These are phyloP conservation scores for Prunus yedoensis DNA, from an alignment of 331 rosid genomes.

Conservation along the genomic window DNA sequence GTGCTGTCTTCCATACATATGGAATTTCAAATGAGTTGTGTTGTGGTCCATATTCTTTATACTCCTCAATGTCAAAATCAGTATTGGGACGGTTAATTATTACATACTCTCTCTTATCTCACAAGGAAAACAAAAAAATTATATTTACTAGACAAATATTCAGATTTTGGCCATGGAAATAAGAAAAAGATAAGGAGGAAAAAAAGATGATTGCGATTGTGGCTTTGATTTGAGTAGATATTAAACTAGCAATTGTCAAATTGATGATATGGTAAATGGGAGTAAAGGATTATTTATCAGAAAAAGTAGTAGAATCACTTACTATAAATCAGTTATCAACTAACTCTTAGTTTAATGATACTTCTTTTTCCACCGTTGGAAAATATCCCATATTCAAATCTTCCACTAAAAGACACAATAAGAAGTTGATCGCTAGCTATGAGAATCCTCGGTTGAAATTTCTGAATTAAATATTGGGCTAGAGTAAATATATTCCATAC, in stretches of 20 bases:
- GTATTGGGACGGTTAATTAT: background rate
- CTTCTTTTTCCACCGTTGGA: too few species aligned
- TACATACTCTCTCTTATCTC: background rate
- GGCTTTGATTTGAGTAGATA: background rate
- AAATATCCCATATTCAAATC: too few species aligned
- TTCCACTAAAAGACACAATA: too few species aligned
- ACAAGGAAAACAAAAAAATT: background rate
- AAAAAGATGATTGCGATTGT: background rate
- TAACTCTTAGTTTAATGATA: too few species aligned
- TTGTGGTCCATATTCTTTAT: background rate
- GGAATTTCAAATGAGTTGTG: background rate
- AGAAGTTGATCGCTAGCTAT: too few species aligned
- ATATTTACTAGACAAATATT: background rate
- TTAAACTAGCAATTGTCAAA: background rate
- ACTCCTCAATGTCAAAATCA: conserved; percentile 12
- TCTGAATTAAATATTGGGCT: too few species aligned
- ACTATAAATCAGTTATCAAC: background rate
- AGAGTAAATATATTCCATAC: background rate
- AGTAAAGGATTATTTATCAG: background rate
- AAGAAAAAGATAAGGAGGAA: background rate
- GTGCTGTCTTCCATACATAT: background rate
- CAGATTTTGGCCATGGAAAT: background rate
- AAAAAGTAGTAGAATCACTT: background rate
- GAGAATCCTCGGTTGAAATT: too few species aligned
- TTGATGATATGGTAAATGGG: background rate